Conservation (phyloP, 2,329 filamentous ascomycete genomes). For the Claviceps sp. region DNA sequence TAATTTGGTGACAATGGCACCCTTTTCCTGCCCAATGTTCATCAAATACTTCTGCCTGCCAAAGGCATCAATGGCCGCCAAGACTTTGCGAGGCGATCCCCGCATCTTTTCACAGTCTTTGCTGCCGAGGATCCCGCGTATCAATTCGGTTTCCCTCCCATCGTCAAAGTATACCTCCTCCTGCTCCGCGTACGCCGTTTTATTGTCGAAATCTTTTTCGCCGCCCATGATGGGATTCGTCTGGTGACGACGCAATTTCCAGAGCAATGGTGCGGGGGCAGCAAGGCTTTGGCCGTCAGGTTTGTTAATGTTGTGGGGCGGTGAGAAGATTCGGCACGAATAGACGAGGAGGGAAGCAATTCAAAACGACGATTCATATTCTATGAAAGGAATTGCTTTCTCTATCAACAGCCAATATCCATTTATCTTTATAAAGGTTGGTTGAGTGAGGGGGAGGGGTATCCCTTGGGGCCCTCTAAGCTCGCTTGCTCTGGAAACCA, state of each 20-base stretch:
- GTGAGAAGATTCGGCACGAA: too few relatives aligned
- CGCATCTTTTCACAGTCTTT: constrained; percentile 49
- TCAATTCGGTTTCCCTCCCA: constrained; percentile 59
- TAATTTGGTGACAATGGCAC: constrained; percentile 53
- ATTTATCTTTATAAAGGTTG: too few relatives aligned
- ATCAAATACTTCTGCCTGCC: constrained; percentile 44
- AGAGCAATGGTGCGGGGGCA: background rate
- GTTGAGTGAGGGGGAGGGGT: too few relatives aligned
- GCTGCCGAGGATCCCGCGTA: constrained; percentile 54
- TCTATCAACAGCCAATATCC: too few relatives aligned
- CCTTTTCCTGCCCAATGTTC: constrained; percentile 68
- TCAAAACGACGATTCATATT: too few relatives aligned
- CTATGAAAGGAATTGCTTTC: too few relatives aligned
- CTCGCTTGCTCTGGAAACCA: too few relatives aligned
- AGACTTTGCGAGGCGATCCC: constrained; percentile 48
- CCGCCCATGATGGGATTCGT: background rate
- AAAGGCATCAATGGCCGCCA: constrained; percentile 59
- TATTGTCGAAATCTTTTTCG: constrained; percentile 18
- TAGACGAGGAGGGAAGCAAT: too few relatives aligned
- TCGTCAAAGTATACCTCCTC: constrained; percentile 45
- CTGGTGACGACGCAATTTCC: too few relatives aligned
- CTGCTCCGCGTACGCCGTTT: constrained; percentile 28
- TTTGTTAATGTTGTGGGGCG: background rate
- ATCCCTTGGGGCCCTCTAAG: too few relatives aligned
- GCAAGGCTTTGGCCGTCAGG: background rate